phyloP scores from a whole-genome alignment of 1,139 yeast genomes.

The Yamadazyma epiphylla region DNA sequence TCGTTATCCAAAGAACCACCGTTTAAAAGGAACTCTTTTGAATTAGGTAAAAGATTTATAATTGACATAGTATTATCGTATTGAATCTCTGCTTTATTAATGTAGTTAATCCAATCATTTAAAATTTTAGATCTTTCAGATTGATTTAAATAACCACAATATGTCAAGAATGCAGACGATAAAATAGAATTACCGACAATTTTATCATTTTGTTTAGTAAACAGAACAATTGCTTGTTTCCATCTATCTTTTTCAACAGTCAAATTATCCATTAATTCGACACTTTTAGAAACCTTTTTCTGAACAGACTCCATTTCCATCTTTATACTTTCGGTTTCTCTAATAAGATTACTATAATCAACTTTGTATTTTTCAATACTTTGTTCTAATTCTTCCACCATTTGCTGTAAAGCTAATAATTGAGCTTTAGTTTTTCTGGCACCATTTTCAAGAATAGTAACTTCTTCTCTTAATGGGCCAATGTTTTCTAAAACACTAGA shows the following conservation, averaged over 20 bases:
- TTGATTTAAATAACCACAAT: slow-evolving; percentile 62
- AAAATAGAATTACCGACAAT: slow-evolving; percentile 66
- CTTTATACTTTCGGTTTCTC: slow-evolving; percentile 77
- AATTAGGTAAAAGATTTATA: slow-evolving; percentile 7
- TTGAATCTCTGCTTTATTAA: slow-evolving; percentile 35
- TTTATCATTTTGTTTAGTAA: slow-evolving; percentile 41
- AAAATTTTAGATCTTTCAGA: slow-evolving; percentile 38
- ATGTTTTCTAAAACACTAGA: slow-evolving; percentile 65
- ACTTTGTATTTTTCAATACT: slow-evolving; percentile 67
- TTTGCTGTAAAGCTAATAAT: slow-evolving; percentile 72
- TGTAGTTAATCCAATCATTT: slow-evolving; percentile 36
- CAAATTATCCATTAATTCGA: slow-evolving; percentile 58
- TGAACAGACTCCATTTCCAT: slow-evolving; percentile 65
- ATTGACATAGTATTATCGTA: slow-evolving; percentile 32
- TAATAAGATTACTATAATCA: slow-evolving; percentile 66
- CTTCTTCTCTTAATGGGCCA: slow-evolving; percentile 74
- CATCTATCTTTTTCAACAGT: slow-evolving; percentile 74
- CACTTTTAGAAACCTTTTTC: slow-evolving; percentile 59
- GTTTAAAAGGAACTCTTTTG: slow-evolving; percentile 12
- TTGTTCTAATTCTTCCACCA: slow-evolving; percentile 71
- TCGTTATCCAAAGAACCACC: slow-evolving; percentile 61
- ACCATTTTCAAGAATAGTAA: slow-evolving; percentile 52
- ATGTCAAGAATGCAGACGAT: slow-evolving; percentile 58
- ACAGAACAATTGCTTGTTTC: slow-evolving; percentile 54
- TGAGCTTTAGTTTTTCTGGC: slow-evolving; percentile 62